Conservation (phyloP, 2,329 filamentous ascomycete species). For the Neoascochyta sp. region DNA sequence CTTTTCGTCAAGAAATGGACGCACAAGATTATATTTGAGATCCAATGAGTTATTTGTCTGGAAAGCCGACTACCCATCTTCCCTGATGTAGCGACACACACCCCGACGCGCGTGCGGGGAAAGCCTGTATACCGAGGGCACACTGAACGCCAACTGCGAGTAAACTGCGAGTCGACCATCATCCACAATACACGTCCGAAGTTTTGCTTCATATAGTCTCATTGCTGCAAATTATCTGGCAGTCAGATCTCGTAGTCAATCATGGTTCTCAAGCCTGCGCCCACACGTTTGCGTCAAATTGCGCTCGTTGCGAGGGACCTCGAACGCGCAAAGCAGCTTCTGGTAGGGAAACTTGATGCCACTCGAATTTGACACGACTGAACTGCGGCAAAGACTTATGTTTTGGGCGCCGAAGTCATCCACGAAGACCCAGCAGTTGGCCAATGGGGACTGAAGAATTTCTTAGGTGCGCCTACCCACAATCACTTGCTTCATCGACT, state of each 20-base stretch:
- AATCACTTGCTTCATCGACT: background rate
- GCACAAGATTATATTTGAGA: too few species aligned
- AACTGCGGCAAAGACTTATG: conserved; percentile 22
- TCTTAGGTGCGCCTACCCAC: conserved; percentile 28
- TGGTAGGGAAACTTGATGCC: conserved; percentile 17
- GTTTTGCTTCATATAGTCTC: too few species aligned
- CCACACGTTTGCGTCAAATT: conserved; percentile 37
- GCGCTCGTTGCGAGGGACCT: conserved; percentile 32
- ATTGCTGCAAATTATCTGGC: too few species aligned
- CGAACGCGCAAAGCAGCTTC: conserved; percentile 19
- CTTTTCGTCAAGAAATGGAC: too few species aligned
- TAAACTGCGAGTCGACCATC: too few species aligned
- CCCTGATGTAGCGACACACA: too few species aligned
- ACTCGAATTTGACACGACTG: too few species aligned
- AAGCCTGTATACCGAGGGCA: conserved; percentile 2
- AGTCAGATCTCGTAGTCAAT: too few species aligned
- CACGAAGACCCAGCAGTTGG: conserved; percentile 39
- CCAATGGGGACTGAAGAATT: conserved; percentile 42
- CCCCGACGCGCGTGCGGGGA: conserved; percentile 6
- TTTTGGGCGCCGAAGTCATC: conserved; percentile 42
- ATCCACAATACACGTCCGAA: too few species aligned
- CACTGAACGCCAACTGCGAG: conserved; percentile 1
- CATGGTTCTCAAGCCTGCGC: too few species aligned
- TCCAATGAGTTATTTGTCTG: too few species aligned
- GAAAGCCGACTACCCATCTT: too few species aligned